Evolutionary conservation across 2,329 filamentous ascomycete species (phyloP).

Genomic region (Cercospora nicotianae): DNA sequence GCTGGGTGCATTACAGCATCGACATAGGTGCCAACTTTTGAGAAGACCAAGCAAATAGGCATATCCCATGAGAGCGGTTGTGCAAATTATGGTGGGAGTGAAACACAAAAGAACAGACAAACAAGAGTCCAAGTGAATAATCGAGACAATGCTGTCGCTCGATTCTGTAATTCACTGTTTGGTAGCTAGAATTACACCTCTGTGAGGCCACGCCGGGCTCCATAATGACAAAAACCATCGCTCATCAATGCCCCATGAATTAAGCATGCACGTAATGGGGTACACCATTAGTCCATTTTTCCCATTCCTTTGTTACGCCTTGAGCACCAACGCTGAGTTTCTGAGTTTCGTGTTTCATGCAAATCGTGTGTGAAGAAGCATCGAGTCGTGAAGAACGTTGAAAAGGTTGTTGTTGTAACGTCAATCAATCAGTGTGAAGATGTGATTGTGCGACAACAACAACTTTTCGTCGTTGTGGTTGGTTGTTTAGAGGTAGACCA

Average conservation of each 20-base stretch:
- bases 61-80: too few species aligned
- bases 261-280: conserved; percentile 28
- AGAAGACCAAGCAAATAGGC: too few species aligned
- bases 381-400: conserved; percentile 15
- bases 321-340: conserved; percentile 22
- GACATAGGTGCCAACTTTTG: too few species aligned
- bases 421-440: neutral
- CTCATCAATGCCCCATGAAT: conserved; percentile 14
- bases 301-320: conserved; percentile 21
- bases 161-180: neutral
- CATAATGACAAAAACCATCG: conserved; percentile 16
- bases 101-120: neutral
- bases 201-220: conserved; percentile 14
- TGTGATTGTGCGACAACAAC: neutral
- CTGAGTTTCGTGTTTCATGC: conserved; percentile 9
- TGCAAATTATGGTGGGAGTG: too few species aligned
- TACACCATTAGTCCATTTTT: conserved; percentile 23
- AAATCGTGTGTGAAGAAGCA: conserved; percentile 15
- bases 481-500: conserved; percentile 26
- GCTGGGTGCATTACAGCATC: too few species aligned
- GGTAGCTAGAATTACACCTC: conserved; percentile 2
- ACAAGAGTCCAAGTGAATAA: neutral
- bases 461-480: neutral
- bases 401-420: neutral
- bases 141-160: neutral